phyloP scores from a whole-genome alignment of 108 stramenopile species.

The Mediolabrus comicus region DNA sequence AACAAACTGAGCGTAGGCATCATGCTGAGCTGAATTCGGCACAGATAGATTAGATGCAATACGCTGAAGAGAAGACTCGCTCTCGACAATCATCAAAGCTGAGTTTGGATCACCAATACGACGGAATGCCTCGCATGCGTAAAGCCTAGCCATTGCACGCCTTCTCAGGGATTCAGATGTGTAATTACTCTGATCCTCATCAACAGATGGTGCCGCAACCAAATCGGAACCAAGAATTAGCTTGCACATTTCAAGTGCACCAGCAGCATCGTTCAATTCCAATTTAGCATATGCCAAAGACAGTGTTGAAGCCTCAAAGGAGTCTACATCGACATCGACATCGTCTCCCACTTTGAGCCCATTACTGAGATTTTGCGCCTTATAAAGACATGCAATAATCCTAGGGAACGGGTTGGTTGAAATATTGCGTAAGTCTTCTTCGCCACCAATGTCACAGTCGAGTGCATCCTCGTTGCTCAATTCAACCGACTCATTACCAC shows the following conservation, averaged over 20 bases:
- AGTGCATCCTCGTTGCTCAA: neutral
- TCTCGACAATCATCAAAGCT: constrained; percentile 50
- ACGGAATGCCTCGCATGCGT: constrained; percentile 66
- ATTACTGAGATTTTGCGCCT: constrained; percentile 22
- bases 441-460: constrained; percentile 31
- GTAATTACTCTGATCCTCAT: neutral
- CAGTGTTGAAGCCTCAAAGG: constrained; percentile 28
- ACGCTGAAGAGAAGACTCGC: constrained; percentile 13
- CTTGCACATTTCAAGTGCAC: constrained; percentile 50
- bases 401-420: constrained; percentile 20
- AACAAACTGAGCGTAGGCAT: neutral
- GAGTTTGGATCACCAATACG: constrained; percentile 41
- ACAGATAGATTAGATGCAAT: neutral
- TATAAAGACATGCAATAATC: constrained; percentile 30
- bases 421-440: constrained; percentile 36
- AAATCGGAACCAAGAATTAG: constrained; percentile 12
- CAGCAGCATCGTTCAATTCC: constrained; percentile 47
- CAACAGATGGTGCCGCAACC: neutral
- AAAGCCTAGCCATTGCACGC: constrained; percentile 61
- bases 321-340: constrained; percentile 4
- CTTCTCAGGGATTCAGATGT: constrained; percentile 22
- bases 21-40: neutral
- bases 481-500: neutral
- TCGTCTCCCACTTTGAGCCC: neutral
- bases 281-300: constrained; percentile 62